Evolutionary conservation across 2,329 filamentous ascomycete species (phyloP), one percentile per base, ranked within the genome.

Genomic region (Fusarium sp.): DNA sequence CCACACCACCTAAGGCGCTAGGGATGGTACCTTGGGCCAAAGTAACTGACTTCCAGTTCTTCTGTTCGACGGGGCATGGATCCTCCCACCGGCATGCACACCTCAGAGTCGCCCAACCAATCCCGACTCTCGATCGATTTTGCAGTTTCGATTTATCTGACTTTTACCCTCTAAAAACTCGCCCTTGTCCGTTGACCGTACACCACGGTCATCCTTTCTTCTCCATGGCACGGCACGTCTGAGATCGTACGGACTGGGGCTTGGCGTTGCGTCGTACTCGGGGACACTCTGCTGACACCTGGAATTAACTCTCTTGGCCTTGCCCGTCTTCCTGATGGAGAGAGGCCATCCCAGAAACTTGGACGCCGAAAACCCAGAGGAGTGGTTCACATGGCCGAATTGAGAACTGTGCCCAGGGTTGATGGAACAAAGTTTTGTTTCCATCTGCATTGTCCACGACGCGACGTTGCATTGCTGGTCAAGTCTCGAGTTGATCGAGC

Each of bases 91-190:
- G 38, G 51, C 56, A 65, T 61, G 49, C 64, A 61, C 49, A 23
- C 10, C 27, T 42, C 23, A 11, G 18, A 62, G 56, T 58, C 55
- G 34, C 27, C 33, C 38, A 64, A 55, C 67, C 64, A 70, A 70
- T 68, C 61, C 57, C 9, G 36, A 11, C 53, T 62, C 27, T 57
- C 18, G 36, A 36, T 42, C 34, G 34, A 51, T 65, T 49, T 9
- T 63, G 57, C 51, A 58, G 64, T 71, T 62, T 70, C 49, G 57
- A 58, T 70, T 70, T 61, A 58, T 65, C 29, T 60, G 36, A 44
- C 40, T 70, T 71, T 65, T 62, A 61, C 64, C 58, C 66, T 46
- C 58, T 8, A 68, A 27, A 57, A 58, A 70, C 57, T 44, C 64
- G 64, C 29, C 13, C 40, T 42, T 33, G 27, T 33, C 25, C 42